Base-by-base conservation (phyloP, 352 stramenopile species). In the Thraustochytrium striatum region DNA sequence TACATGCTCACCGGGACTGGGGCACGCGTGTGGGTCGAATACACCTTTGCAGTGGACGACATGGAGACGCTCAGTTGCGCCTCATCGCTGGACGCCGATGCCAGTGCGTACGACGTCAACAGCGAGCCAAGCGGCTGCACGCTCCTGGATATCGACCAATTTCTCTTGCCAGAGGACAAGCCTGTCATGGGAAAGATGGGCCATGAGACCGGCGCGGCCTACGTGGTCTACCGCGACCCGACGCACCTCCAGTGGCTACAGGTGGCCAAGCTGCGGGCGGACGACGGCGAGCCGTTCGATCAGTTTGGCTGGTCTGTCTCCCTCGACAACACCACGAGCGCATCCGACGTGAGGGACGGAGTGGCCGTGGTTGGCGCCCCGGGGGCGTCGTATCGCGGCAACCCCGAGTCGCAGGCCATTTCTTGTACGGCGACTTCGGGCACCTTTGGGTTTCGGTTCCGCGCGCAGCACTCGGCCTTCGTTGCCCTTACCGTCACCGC, bases 351-450 rank as follows among this genome's bases (percentile, higher is more conserved):
- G 0, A 44, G 41, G 36, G 32, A 57, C 16, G 55, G 30, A 5
- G 68, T 80, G 13, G 28, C 47, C 9, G 61, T 39, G 5, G 38
- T 80, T 81, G 70, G 70, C 1, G 55, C 70, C 2, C 70, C 70
- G n/a, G 30, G 58, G 2, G 70, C 70, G 39, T 28, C 11, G 19
- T 75, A 70, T 62, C 25, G 32, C 1, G 70, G 70, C 0, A 78
- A 87, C 3, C 87, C 92, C 58, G 91, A 95, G 69, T 57, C 93
- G 32, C 91, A 96, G 79, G 80, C 84, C 2, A 83, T 96, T 30
- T 87, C 86, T 2, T 96, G 91, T 58, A 87, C 73, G 28, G 70
- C 53, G 3, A 39, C 50, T 52, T 59, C 33, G 16, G 70, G 70
- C 33, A 0, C 25, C 13, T 39, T 80, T 16, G 55, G 28, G 16